phyloP scores from a whole-genome alignment of 768 basidiomycete genomes.

The Trametes maxima region DNA sequence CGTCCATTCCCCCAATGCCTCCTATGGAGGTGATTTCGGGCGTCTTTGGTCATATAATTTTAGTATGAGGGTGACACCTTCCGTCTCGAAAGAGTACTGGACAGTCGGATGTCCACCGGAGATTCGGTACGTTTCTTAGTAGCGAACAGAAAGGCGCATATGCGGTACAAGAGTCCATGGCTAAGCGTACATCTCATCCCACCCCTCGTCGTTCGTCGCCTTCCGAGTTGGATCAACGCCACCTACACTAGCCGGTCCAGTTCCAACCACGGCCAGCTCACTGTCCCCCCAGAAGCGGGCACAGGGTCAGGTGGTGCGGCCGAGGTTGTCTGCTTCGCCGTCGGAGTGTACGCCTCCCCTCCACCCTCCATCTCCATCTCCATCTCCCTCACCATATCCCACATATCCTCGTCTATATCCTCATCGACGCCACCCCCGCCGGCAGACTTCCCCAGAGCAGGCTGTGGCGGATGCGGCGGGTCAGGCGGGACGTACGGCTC shows the following conservation, averaged over 20 bases:
- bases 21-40: background rate
- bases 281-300: background rate
- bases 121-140: no score
- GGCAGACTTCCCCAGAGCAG: constrained; percentile 1
- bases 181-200: constrained; percentile 67
- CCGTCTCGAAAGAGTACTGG: no score
- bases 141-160: no score
- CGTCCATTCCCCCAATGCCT: constrained; percentile 6
- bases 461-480: constrained; percentile 11
- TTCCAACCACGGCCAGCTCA: background rate
- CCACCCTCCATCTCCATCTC: constrained; percentile 36
- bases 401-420: constrained; percentile 68
- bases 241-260: background rate
- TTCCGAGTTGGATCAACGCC: constrained; percentile 15
- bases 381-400: constrained; percentile 65
- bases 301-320: constrained; percentile 4
- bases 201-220: constrained; percentile 51
- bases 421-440: constrained; percentile 22
- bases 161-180: no score
- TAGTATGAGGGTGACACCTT: background rate
- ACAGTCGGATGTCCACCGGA: no score
- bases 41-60: background rate
- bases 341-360: constrained; percentile 12
- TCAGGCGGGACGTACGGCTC: constrained; percentile 14
- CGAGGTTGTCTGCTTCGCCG: constrained; percentile 1